Percentiles rank a stretch among this genome's conserved stretches.
Evolutionary conservation across 2,329 filamentous ascomycete species (phyloP).

Genomic region (Dactylellina sp.): DNA sequence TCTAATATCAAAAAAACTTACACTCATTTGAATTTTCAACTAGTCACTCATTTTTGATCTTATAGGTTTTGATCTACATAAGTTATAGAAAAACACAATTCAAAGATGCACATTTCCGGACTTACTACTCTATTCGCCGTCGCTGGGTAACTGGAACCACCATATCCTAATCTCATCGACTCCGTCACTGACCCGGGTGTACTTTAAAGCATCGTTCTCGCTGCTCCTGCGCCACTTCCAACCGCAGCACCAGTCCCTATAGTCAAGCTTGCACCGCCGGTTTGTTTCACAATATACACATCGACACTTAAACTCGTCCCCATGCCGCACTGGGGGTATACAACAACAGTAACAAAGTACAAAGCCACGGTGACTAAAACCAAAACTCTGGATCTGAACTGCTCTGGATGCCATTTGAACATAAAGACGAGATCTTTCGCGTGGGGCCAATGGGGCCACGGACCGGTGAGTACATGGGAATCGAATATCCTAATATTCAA

Average conservation of each 20-base stretch:
- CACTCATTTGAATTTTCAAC: background rate
- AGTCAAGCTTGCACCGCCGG: background rate
- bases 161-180: too few relatives aligned
- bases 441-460: conserved; percentile 11
- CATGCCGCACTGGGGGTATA: background rate
- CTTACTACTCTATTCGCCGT: conserved; percentile 1
- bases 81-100: background rate
- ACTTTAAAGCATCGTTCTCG: conserved; percentile 1
- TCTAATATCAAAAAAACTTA: background rate
- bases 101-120: conserved; percentile 19
- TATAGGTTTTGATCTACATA: background rate
- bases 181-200: too few relatives aligned
- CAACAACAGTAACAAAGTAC: conserved; percentile 22
- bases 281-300: conserved; percentile 16
- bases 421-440: background rate
- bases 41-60: background rate
- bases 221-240: conserved; percentile 16
- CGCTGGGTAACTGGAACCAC: conserved; percentile 7
- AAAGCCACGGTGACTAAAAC: conserved; percentile 5
- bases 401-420: conserved; percentile 14
- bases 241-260: background rate
- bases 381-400: conserved; percentile 13
- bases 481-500: too few relatives aligned
- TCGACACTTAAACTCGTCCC: conserved; percentile 2
- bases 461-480: conserved; percentile 27